Base-by-base conservation (phyloP, 257 asterid species). In the Nicotiana benthamiana region DNA sequence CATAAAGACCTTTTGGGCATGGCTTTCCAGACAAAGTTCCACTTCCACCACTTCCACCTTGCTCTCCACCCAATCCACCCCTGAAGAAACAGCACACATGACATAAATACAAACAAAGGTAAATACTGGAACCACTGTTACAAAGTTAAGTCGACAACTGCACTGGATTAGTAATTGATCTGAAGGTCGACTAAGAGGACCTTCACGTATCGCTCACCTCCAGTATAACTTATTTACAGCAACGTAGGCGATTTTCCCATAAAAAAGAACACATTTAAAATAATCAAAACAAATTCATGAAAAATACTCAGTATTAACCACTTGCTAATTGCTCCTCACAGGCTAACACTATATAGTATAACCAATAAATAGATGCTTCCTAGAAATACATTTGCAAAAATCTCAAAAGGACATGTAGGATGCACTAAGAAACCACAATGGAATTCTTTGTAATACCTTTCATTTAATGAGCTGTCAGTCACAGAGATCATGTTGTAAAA, bases 1-100 rank as follows among this genome's bases (percentile, higher is more conserved):
- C 99, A 87, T 90, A 94, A 75, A 96, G 98, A 75, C 99, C 99
- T 85, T 83, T 90, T 11, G 99, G 99, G 79, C 99, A 96, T 65
- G 97, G 92, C 90, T 90, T 96, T 79, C 98, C 99, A 77, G 93
- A 92, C 86, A 96, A 79, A 11, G 97, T 90, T 78, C 99, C 99
- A 83, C 84, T 88, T 83, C 86, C 98, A n/a, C 99, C 99, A 84
- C 80, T 79, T 57, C 87, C 77, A 79, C 91, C 91, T 84, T 89
- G 88, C 72, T 80, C 84, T 77, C 94, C 96, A 79, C 97, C 97
- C 75, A 87, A 75, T 86, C 99, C 99, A 77, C 99, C 99, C 85
- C 99, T 96, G 79, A 34, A 40, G 82, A 75, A 82, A 77, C 84
- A 82, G 77, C 81, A 85, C 52, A 54, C 22, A 84, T 9, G 5